phyloP scores from a whole-genome alignment of 352 stramenopile species.

The Peronospora destructor region DNA sequence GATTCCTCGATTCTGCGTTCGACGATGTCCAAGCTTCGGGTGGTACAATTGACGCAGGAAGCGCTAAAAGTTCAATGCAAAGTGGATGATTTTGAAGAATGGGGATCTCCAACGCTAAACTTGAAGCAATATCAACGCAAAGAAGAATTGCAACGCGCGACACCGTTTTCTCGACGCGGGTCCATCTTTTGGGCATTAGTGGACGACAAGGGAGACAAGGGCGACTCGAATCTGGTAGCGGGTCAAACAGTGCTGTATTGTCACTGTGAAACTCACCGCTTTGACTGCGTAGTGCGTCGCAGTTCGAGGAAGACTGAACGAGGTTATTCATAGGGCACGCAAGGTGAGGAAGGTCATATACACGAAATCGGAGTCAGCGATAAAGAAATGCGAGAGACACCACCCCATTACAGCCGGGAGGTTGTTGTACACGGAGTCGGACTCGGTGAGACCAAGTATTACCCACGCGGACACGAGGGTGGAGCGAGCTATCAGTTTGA shows the following conservation, averaged over 20 bases:
- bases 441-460: too few species aligned
- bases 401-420: too few species aligned
- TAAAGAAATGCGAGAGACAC: too few species aligned
- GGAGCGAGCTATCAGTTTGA: too few species aligned
- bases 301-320: constrained; percentile 28
- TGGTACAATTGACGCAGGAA: constrained; percentile 47
- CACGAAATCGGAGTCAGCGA: too few species aligned
- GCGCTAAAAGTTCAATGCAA: constrained; percentile 55
- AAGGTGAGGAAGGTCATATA: too few species aligned
- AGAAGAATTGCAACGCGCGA: constrained; percentile 42
- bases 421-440: too few species aligned
- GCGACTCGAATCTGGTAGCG: constrained; percentile 8
- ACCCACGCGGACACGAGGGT: too few species aligned
- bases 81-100: constrained; percentile 42
- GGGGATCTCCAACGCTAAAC: constrained; percentile 29
- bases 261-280: constrained; percentile 57
- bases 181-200: constrained; percentile 70
- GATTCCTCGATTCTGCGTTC: not conserved
- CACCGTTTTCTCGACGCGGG: constrained; percentile 38
- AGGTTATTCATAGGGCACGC: constrained; percentile 50
- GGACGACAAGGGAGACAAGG: constrained; percentile 24
- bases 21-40: constrained; percentile 25
- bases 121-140: constrained; percentile 43
- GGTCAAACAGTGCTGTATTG: constrained; percentile 29
- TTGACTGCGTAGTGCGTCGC: constrained; percentile 38